A percentile compares a stretch with the other conserved stretches of the same genome.
Conservation (phyloP, 306 rosid genomes). For the Glycine latifolia region DNA sequence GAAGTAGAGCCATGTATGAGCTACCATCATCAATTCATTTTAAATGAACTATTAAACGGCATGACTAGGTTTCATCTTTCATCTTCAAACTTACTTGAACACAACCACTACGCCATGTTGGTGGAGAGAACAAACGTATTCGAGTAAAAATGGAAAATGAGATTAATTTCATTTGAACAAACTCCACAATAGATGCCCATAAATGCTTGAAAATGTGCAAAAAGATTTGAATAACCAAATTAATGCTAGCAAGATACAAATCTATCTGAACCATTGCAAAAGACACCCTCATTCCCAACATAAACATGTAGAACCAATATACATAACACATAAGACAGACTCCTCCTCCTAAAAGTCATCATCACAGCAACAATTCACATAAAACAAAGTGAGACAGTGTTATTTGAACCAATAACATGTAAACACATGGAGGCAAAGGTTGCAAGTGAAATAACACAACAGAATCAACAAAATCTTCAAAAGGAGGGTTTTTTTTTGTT, state of each 20-base stretch:
- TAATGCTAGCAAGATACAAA: conserved; percentile 6
- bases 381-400: background rate
- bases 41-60: background rate
- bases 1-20: background rate
- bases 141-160: background rate
- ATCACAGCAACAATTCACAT: background rate
- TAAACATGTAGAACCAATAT: conserved; percentile 13
- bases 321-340: background rate
- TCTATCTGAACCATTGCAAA: conserved; percentile 10
- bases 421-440: background rate
- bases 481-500: background rate
- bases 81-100: background rate
- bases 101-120: background rate
- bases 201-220: conserved; percentile 8
- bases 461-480: conserved; percentile 1
- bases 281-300: conserved; percentile 19
- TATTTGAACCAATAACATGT: background rate
- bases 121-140: background rate
- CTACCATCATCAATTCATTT: conserved; percentile 1
- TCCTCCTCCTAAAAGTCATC: background rate
- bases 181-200: background rate
- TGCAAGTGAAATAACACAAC: background rate
- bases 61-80: background rate
- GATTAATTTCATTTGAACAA: background rate
- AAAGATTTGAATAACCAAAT: conserved; percentile 2